Evolutionary conservation across 768 basidiomycete genomes (phyloP).

Genomic region (Tricholoma hemisulphureum): DNA sequence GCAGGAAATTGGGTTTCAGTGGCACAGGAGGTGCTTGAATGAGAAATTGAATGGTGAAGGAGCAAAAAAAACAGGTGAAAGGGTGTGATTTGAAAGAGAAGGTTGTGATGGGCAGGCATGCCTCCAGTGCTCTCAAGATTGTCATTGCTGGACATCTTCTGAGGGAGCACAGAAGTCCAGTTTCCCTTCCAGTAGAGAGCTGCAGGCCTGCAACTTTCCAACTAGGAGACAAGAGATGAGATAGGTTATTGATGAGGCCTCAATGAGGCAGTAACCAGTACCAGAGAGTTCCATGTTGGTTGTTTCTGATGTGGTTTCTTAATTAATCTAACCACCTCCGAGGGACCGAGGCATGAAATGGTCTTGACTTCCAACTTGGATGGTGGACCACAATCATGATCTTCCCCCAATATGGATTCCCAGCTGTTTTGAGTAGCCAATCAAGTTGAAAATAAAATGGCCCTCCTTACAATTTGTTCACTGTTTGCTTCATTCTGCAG

Average conservation of each 20-base stretch:
- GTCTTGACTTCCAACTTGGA: not conserved
- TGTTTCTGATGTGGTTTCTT: not conserved
- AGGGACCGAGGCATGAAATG: not conserved
- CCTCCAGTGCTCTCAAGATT: not conserved
- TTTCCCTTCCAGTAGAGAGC: not conserved
- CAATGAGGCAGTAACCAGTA: not conserved
- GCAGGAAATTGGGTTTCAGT: not conserved
- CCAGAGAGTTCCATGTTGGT: not conserved
- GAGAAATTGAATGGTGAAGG: not conserved
- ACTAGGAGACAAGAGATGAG: not conserved
- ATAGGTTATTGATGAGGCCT: not conserved
- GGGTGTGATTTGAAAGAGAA: not conserved
- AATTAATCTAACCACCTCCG: not conserved
- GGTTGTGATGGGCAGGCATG: not conserved
- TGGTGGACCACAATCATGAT: too few species aligned
- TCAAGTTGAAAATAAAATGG: constrained; percentile 2
- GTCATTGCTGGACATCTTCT: not conserved
- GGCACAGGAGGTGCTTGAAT: not conserved
- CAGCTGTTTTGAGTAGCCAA: not conserved
- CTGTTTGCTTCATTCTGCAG: constrained; percentile 1
- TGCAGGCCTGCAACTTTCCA: not conserved
- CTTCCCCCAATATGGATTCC: not conserved
- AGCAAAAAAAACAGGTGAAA: not conserved
- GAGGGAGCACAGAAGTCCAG: not conserved
- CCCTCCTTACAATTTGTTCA: not conserved